Percentiles rank a stretch among this genome's conserved stretches.
Conservation (phyloP, 768 basidiomycete genomes). For the Boletus insuetus region DNA sequence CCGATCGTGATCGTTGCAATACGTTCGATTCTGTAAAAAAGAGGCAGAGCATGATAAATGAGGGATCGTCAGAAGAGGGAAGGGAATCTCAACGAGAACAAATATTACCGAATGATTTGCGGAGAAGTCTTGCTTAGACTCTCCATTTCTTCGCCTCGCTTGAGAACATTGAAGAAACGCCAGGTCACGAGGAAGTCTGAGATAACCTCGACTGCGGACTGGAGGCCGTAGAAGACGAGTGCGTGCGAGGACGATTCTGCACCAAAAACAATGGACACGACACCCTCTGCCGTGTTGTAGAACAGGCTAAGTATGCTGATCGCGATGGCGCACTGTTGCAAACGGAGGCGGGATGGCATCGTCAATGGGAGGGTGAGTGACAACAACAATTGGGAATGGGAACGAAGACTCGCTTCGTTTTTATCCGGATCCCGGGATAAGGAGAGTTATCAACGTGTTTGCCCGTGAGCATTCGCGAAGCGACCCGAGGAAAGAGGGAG, state of each 20-base stretch:
- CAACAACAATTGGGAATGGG: not conserved
- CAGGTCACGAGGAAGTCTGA: slow-evolving; percentile 45
- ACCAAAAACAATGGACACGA: slow-evolving; percentile 43
- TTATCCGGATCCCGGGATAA: not conserved
- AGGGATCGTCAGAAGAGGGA: not conserved
- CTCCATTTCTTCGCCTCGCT: slow-evolving; percentile 33
- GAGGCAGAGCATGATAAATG: not conserved
- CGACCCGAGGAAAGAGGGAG: not conserved
- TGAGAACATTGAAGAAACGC: slow-evolving; percentile 37
- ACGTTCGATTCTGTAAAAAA: slow-evolving; percentile 35
- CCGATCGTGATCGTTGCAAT: slow-evolving; percentile 37
- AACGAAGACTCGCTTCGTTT: not conserved
- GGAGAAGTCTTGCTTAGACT: not conserved
- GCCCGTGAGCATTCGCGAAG: not conserved
- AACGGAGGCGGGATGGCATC: slow-evolving; percentile 18
- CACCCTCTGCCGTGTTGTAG: slow-evolving; percentile 41
- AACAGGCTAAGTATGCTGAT: slow-evolving; percentile 43
- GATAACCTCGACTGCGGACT: slow-evolving; percentile 46
- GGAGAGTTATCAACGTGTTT: not conserved
- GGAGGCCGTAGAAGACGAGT: slow-evolving; percentile 48
- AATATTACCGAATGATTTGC: slow-evolving; percentile 13
- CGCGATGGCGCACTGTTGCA: slow-evolving; percentile 38
- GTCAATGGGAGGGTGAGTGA: not conserved
- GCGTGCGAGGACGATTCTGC: slow-evolving; percentile 43
- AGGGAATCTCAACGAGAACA: not conserved